Conservation (phyloP, 306 rosid genomes). For the peach (Prunus persica) region Prunus_persica_NCBIv2 NC_034009.1:23318001-23318500, state of each 20-base stretch:
- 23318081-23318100: conserved; percentile 58
- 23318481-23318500: conserved; percentile 36
- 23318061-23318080: conserved; percentile 11
- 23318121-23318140: conserved; percentile 32
- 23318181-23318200: conserved; percentile 24
- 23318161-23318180: not conserved
- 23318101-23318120: conserved; percentile 40
- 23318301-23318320: not conserved
- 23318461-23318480: conserved; percentile 41
- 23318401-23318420: conserved; percentile 32
- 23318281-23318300: conserved; percentile 51
- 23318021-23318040: conserved; percentile 6
- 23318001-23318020: not conserved
- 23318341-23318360: conserved; percentile 31
- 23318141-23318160: not conserved
- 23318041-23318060: conserved; percentile 2
- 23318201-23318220: conserved; percentile 78
- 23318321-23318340: not conserved
- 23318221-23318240: conserved; percentile 28
- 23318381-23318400: conserved; percentile 21
- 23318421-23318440: conserved; percentile 20
- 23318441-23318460: conserved; percentile 39
- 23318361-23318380: conserved; percentile 28
- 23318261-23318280: conserved; percentile 51
- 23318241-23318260: conserved; percentile 43